Conservation (phyloP, 1,284 basidiomycete species). For the Tremellales sp. region DNA sequence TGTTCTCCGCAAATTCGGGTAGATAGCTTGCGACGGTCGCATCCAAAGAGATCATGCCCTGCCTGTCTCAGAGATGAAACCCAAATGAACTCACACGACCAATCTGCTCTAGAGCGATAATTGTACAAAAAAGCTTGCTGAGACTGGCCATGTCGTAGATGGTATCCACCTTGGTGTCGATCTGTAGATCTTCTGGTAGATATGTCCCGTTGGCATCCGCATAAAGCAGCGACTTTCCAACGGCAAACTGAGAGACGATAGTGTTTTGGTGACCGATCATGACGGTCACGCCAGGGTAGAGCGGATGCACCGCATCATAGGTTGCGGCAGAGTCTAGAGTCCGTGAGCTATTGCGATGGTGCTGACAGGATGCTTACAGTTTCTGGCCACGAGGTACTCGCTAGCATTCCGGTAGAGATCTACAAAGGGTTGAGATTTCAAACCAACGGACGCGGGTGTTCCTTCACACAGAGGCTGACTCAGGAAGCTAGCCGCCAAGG, state of each 20-base stretch:
- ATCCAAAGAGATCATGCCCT: constrained; percentile 3
- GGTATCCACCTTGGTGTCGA: constrained; percentile 3
- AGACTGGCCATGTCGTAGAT: constrained; percentile 11
- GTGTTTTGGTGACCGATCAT: constrained; percentile 9
- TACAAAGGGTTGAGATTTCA: constrained; percentile 3
- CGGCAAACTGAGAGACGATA: constrained; percentile 8
- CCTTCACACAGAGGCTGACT: constrained; percentile 9
- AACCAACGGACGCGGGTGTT: constrained; percentile 4
- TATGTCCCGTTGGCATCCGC: constrained; percentile 10
- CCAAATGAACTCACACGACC: background rate
- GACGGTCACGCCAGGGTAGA: constrained; percentile 8
- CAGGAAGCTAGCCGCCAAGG: too few species aligned
- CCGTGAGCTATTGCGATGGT: background rate
- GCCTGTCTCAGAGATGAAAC: background rate
- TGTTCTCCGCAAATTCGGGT: constrained; percentile 9
- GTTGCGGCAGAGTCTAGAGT: constrained; percentile 1
- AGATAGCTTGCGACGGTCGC: constrained; percentile 7
- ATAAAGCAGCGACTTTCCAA: constrained; percentile 6
- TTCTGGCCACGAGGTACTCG: constrained; percentile 4
- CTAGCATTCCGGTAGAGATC: constrained; percentile 4
- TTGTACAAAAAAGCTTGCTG: constrained; percentile 9
- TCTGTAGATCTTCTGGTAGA: constrained; percentile 1
- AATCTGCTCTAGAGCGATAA: constrained; percentile 6
- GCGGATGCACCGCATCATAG: constrained; percentile 6
- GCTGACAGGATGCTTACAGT: background rate